phyloP scores from a whole-genome alignment of 805 yeast genomes.

The Starmerella riodocensis region DNA sequence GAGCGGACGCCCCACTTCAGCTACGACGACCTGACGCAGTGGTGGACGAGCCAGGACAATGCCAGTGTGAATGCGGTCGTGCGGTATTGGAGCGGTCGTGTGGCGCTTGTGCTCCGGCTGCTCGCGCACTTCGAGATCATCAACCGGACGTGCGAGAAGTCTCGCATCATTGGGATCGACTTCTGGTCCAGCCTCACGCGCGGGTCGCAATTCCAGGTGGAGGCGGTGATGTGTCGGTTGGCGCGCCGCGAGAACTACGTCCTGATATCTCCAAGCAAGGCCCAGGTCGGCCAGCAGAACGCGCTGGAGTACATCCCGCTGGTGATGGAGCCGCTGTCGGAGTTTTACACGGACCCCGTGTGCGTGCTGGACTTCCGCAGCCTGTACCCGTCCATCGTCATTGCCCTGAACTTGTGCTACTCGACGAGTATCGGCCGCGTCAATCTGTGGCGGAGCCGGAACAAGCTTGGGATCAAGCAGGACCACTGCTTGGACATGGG shows the following conservation, averaged over 20 bases:
- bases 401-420: conserved; percentile 71
- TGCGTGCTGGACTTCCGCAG: conserved; percentile 89
- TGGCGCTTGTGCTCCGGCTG: conserved; percentile 35
- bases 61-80: conserved; percentile 26
- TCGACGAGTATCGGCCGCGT: conserved; percentile 33
- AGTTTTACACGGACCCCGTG: conserved; percentile 75
- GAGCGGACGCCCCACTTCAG: conserved; percentile 52
- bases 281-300: conserved; percentile 69
- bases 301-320: conserved; percentile 80
- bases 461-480: conserved; percentile 24
- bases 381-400: conserved; percentile 79
- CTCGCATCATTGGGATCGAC: conserved; percentile 78
- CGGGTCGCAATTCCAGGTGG: conserved; percentile 92
- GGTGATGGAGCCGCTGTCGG: conserved; percentile 83
- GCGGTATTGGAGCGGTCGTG: conserved; percentile 36
- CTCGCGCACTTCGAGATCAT: conserved; percentile 53
- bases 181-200: conserved; percentile 75
- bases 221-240: conserved; percentile 62
- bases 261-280: conserved; percentile 63
- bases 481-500: conserved; percentile 35
- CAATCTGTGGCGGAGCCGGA: conserved; percentile 24
- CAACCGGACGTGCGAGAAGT: conserved; percentile 63
- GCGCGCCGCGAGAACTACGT: conserved; percentile 65
- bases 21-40: conserved; percentile 35
- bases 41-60: conserved; percentile 29